These are phyloP conservation scores for Basidiobolus meristosporus DNA, from an alignment of 371 early-diverging fungal genomes.

Conservation along the genomic window DNA sequence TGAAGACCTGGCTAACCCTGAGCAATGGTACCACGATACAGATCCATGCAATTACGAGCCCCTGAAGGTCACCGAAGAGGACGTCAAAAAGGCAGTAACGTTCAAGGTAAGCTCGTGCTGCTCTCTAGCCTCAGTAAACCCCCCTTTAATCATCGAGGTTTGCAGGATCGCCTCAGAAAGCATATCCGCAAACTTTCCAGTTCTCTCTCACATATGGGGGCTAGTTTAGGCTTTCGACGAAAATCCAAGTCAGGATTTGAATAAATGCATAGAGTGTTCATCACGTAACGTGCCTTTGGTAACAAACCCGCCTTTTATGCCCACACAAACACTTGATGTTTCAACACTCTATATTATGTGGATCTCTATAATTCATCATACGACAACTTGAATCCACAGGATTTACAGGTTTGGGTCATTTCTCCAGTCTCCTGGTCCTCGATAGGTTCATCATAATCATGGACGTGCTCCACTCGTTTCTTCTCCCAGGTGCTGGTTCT, in stretches of 20 bases:
- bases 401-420: conserved; percentile 26
- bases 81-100: conserved; percentile 38
- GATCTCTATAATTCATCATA: conserved; percentile 35
- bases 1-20: conserved; percentile 38
- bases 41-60: conserved; percentile 31
- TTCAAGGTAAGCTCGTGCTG: conserved; percentile 8
- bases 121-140: conserved; percentile 2
- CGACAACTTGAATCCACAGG: conserved; percentile 41
- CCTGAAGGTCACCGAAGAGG: conserved; percentile 43
- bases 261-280: too few species aligned
- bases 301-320: too few species aligned
- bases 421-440: conserved; percentile 16
- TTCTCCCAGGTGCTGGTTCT: conserved; percentile 49
- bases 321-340: too few species aligned
- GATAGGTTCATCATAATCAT: conserved; percentile 28
- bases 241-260: too few species aligned
- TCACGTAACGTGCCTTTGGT: too few species aligned
- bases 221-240: too few species aligned
- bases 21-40: conserved; percentile 35
- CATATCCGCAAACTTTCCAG: conserved; percentile 32
- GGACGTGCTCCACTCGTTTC: conserved; percentile 42
- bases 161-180: conserved; percentile 12
- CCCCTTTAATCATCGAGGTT: conserved; percentile 5
- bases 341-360: too few species aligned
- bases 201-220: conserved; percentile 11